Evolutionary conservation across 805 yeast species (phyloP), one percentile per base, ranked within the genome.

Genomic region (Ogataea wickerhamii): DNA sequence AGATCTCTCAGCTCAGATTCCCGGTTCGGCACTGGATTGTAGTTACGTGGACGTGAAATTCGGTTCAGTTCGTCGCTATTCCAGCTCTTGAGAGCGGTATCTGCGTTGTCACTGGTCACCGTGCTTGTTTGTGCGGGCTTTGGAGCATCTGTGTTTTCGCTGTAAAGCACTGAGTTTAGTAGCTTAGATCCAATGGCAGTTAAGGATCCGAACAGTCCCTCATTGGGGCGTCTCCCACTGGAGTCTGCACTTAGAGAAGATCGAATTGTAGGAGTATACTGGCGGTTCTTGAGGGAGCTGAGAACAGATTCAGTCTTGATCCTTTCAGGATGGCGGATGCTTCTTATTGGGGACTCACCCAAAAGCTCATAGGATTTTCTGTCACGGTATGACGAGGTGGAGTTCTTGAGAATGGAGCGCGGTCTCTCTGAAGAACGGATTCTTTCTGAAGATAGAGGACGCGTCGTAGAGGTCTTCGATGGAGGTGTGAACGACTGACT

Each of bases 261-360:
- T 10, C 41, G 44, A 13, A 37, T 36, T n/a, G 22, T 27, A 26
- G 32, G 16, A 12, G 32, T 40, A 24, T 34, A 30, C 2, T 45
- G 38, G 23, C 48, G 49, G 11, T 36, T 41, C 17, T 41, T 43
- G 6, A 55, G 36, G 7, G 51, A 44, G 17, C 40, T 43, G 4
- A 58, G 36, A 6, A 51, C 38, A 2, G 36, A 36, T 10, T 52
- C 55, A 7, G 53, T 44, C 26, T 49, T 41, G 5, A 53, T 25
- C 11, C 43, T 31, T 14, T 29, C 32, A 14, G 52, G 30, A 22
- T 39, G 34, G 1, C 40, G 32, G 21, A 56, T 45, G 11, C 30
- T 32, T 17, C 49, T 42, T 6, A 58, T 57, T 1, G 63, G 63
- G 3, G 51, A 47, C 31, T 57, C 63, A 2, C 58, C 58, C 6